These are phyloP conservation scores for Chlamydomonas sp. DNA, from an alignment of 139 green algal species.

Conservation along the genomic window DNA sequence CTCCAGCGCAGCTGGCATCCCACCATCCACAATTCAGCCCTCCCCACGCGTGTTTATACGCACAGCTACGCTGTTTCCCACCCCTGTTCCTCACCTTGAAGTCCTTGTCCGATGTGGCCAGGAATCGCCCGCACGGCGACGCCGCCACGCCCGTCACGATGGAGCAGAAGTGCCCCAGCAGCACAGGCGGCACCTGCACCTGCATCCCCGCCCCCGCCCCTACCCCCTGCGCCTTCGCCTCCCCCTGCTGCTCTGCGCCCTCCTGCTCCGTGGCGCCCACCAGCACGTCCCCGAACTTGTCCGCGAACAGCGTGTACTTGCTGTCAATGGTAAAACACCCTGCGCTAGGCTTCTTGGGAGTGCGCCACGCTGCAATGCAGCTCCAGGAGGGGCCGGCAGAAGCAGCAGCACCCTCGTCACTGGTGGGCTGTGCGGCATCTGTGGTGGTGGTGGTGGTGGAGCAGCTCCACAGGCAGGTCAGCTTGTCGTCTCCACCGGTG, in stretches of 20 bases:
- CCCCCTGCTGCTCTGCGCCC: neutral
- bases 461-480: slow-evolving; percentile 49
- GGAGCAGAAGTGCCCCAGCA: slow-evolving; percentile 88
- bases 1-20: neutral
- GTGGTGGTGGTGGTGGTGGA: slow-evolving; percentile 8
- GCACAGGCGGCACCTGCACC: slow-evolving; percentile 39
- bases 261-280: slow-evolving; percentile 34
- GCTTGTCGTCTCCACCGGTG: slow-evolving; percentile 72
- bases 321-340: slow-evolving; percentile 61
- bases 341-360: slow-evolving; percentile 77
- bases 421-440: neutral
- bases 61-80: slow-evolving; percentile 22
- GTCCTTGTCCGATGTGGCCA: slow-evolving; percentile 84
- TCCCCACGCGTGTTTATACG: neutral
- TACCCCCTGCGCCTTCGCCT: slow-evolving; percentile 29
- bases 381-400: neutral
- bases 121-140: slow-evolving; percentile 54
- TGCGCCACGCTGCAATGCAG: slow-evolving; percentile 9
- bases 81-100: slow-evolving; percentile 75
- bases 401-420: neutral
- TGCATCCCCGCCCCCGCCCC: neutral
- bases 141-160: slow-evolving; percentile 78
- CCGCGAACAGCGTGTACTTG: slow-evolving; percentile 70
- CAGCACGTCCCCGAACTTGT: slow-evolving; percentile 90
- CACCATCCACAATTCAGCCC: neutral